Base-by-base conservation (phyloP, 164 flowering plant genomes). In the Annona squamosa region DNA sequence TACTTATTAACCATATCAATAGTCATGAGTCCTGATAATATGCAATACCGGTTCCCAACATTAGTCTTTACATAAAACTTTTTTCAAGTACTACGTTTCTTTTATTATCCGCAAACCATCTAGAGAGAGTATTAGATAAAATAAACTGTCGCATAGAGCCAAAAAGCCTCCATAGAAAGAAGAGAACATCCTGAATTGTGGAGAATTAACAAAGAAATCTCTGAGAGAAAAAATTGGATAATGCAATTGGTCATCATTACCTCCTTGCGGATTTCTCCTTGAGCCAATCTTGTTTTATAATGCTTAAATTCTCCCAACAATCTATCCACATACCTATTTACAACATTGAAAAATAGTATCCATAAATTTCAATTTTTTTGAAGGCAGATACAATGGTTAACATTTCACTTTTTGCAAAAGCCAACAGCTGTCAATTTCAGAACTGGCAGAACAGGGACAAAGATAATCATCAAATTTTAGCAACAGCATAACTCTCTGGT, bases 281-380 rank as follows among this genome's bases (percentile, higher is more conserved):
- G 97, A 78, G 89, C 88, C 73, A 96, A 88, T 86, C 97, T 85
- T 74, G 98, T 91, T 73, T 83, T 93, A 77, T 88, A 96, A 79
- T 96, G 99, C 86, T 96, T 96, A 69, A 96, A 96, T 79, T 93
- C 99, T 72, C 99, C 98, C 89, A 96, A 77, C 79, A 96, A 73
- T 79, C 93, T 76, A 85, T 96, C 99, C 78, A 96, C 97, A 80
- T 95, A 95, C 86, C 99, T 95, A 75, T 77, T 37, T 12, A 73
- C 37, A 5, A 76, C n/a, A 72, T 61, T 18, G 67, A 71, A 63
- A 46, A 47, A 6, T 64, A 19, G 10, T 43, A 63, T 41, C 13
- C 59, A 52, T 6, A 52, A 52, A 26, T 26, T 26, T 26, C 37
- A 26, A 26, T 26, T 26, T 26, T 26, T 26, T 26, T 26, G 37